Percentiles rank a stretch among this genome's conserved stretches.
Evolutionary conservation across 1,284 basidiomycete species (phyloP).

Genomic region (Ceratobasidium sp.): DNA sequence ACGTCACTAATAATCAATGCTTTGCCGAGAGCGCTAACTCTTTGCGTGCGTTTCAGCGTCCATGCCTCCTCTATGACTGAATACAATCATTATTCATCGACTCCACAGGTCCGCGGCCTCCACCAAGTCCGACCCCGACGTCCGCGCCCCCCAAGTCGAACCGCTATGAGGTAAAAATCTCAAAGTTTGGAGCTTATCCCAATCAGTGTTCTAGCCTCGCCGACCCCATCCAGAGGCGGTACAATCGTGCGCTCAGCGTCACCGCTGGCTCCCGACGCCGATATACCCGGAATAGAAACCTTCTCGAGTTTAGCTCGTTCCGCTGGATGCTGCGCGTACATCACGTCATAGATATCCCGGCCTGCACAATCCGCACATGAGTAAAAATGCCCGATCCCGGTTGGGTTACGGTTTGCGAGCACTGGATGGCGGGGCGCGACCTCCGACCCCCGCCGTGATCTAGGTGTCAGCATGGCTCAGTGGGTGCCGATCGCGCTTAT

Average conservation of each 20-base stretch:
- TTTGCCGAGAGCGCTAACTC: not conserved
- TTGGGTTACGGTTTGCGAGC: not conserved
- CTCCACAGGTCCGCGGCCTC: not conserved
- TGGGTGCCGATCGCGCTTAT: not conserved
- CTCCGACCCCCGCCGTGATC: too few relatives aligned
- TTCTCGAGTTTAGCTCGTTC: not conserved
- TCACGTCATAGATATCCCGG: conserved; percentile 8
- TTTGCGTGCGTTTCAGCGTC: not conserved
- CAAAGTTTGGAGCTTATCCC: not conserved
- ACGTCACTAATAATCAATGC: too few relatives aligned
- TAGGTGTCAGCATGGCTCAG: not conserved
- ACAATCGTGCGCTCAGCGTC: not conserved
- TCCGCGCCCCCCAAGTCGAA: not conserved
- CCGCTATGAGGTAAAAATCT: not conserved
- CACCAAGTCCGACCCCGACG: not conserved
- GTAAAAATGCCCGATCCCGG: not conserved
- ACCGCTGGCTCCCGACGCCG: conserved; percentile 1
- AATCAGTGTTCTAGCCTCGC: not conserved
- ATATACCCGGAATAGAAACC: not conserved
- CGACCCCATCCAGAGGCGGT: not conserved
- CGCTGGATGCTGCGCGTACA: not conserved
- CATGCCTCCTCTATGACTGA: not conserved
- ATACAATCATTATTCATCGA: not conserved
- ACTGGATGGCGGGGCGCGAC: not conserved
- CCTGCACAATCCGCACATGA: not conserved